Evolutionary conservation across 116 monocot genomes (phyloP).

Genomic region (Trichopus zeylanicus): DNA sequence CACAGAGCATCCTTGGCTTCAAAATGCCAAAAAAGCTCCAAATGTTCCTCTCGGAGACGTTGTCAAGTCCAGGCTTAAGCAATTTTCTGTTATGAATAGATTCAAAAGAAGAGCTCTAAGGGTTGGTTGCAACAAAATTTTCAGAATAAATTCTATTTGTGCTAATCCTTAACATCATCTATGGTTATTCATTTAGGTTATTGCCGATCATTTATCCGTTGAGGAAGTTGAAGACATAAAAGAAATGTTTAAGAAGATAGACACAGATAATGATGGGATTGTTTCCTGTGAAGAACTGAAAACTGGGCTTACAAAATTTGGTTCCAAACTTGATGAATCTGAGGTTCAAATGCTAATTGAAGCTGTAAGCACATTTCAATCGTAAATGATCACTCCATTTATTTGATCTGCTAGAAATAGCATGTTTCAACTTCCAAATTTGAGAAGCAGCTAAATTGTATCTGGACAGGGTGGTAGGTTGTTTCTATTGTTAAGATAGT

Average conservation of each 20-base stretch:
- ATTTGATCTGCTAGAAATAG: too few species aligned
- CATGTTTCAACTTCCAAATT: too few species aligned
- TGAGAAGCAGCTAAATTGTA: too few species aligned
- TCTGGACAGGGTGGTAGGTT: too few species aligned
- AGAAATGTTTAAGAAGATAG: constrained; percentile 51
- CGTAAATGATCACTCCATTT: too few species aligned
- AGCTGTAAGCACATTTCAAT: constrained; percentile 63
- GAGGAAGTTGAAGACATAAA: constrained; percentile 71
- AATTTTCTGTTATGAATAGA: constrained; percentile 45
- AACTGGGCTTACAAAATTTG: constrained; percentile 43
- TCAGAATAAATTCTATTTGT: neutral
- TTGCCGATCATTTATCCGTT: constrained; percentile 59
- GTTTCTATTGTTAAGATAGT: too few species aligned
- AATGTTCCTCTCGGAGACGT: constrained; percentile 54
- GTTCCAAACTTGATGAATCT: constrained; percentile 48
- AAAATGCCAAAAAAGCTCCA: constrained; percentile 47
- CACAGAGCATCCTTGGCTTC: constrained; percentile 47
- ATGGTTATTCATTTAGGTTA: constrained; percentile 22
- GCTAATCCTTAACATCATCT: neutral
- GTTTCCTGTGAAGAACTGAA: constrained; percentile 51
- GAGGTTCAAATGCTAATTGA: constrained; percentile 73
- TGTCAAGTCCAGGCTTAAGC: constrained; percentile 53
- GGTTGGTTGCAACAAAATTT: constrained; percentile 12
- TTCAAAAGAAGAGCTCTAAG: constrained; percentile 50
- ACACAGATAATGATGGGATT: constrained; percentile 55